Base-by-base conservation (phyloP, 768 basidiomycete species). In the Calvatia gigantea region DNA sequence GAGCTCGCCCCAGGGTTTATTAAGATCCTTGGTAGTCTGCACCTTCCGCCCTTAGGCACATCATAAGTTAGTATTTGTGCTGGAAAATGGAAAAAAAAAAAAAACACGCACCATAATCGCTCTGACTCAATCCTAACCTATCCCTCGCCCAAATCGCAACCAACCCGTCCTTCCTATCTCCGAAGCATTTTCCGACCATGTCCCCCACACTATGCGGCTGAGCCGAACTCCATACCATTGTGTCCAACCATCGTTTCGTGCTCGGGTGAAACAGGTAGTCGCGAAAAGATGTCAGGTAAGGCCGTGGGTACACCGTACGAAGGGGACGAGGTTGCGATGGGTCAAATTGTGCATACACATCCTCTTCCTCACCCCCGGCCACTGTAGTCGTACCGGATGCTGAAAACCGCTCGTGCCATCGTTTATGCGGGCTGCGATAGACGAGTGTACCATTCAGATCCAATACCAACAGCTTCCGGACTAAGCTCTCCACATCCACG, bases 171-270 rank as follows among this genome's bases (percentile, higher is more conserved):
- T 70, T 69, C 25, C 69, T 64, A 0, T 70, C 62, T 9, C 75
- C 81, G 64, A 92, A 91, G 31, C 78, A 76, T 32, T 73, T 74
- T 19, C 79, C 66, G 0, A 89, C 86, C 91, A 94, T 93, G 61
- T 86, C 84, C 0, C 71, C 67, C 7, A 91, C 91, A 64, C 82
- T 90, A 47, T 85, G 85, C 1, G 90, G 89, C 64, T 91, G 89
- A 3, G 91, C 91, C 2, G 87, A 89, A 64, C 87, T 89, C 91
- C 91, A 94, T 3, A 94, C 80, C 87, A 93, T 93, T 3, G 87
- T 84, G 56, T 91, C 88, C 17, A 92, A 75, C 87, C 89, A 91
- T 12, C 63, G 62, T 31, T 69, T 73, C n/a, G 85, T 89, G 15
- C 73, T 60, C 0, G 77, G 70, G 46, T 84, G 81, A 60, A 90